These are phyloP conservation scores for Fusarium solani-melongenae DNA, from an alignment of 2,329 filamentous ascomycete genomes.

Conservation along the genomic window DNA sequence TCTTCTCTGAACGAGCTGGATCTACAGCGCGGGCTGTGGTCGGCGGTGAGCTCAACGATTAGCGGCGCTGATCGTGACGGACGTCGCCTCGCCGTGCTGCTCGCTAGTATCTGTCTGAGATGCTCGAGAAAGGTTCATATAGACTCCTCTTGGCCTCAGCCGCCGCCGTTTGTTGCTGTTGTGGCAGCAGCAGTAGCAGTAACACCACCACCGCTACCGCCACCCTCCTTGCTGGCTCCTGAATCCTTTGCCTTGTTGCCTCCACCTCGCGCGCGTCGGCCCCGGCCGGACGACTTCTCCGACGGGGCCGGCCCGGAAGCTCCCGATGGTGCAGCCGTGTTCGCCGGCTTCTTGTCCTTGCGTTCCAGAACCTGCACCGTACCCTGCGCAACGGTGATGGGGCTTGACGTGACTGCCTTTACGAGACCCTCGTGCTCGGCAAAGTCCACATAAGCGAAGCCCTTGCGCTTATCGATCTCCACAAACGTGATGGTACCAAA, in stretches of 20 bases:
- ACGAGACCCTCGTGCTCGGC: constrained; percentile 75
- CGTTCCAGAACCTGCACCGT: constrained; percentile 88
- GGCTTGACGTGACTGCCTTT: constrained; percentile 85
- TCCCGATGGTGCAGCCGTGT: constrained; percentile 25
- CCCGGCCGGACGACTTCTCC: constrained; percentile 47
- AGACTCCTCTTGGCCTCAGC: constrained; percentile 23
- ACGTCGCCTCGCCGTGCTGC: constrained; percentile 8
- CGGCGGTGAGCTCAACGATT: constrained; percentile 1
- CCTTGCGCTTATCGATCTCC: constrained; percentile 94
- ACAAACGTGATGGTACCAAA: constrained; percentile 83
- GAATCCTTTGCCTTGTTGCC: constrained; percentile 43
- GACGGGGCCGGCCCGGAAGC: constrained; percentile 29
- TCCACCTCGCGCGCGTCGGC: constrained; percentile 48
- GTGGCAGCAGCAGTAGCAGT: not conserved
- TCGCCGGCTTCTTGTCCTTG: constrained; percentile 67
- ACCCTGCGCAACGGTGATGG: constrained; percentile 84
- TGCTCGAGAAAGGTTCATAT: constrained; percentile 23
- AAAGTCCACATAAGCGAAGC: constrained; percentile 94
- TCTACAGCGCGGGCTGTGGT: constrained; percentile 11
- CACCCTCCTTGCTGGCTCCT: constrained; percentile 23
- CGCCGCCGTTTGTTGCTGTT: constrained; percentile 24
- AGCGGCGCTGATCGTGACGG: constrained; percentile 17
- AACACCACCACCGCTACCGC: not conserved
- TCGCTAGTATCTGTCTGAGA: constrained; percentile 21
- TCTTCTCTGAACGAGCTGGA: constrained; percentile 13